Evolutionary conservation across 2,329 filamentous ascomycete genomes (phyloP).

Genomic region (Ascochyta clinopodiicola): DNA sequence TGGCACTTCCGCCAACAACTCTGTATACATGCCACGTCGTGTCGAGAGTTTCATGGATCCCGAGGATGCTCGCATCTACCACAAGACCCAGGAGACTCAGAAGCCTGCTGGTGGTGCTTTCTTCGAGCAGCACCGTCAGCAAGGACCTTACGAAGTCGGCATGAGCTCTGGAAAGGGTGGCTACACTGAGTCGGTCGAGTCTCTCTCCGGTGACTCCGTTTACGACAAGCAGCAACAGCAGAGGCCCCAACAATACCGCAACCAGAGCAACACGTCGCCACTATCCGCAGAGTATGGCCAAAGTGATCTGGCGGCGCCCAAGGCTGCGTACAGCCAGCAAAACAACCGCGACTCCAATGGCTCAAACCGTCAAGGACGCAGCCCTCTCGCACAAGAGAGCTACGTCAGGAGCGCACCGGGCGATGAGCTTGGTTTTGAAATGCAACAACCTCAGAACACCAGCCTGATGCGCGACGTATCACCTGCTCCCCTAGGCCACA

Average conservation of each 20-base stretch:
- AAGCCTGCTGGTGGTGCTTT: constrained; percentile 54
- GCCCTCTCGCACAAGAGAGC: constrained; percentile 55
- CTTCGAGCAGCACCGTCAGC: constrained; percentile 42
- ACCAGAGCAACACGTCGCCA: constrained; percentile 35
- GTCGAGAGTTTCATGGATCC: constrained; percentile 80
- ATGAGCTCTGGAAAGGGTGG: constrained; percentile 30
- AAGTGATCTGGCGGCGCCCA: constrained; percentile 37
- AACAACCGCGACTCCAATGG: constrained; percentile 22
- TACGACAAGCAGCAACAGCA: constrained; percentile 40
- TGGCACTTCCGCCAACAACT: constrained; percentile 62
- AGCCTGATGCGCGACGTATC: constrained; percentile 45
- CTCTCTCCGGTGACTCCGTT: constrained; percentile 45
- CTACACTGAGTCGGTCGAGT: constrained; percentile 46
- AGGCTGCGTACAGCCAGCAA: constrained; percentile 35
- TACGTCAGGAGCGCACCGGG: constrained; percentile 47
- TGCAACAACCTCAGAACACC: constrained; percentile 44
- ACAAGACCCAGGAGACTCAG: constrained; percentile 65
- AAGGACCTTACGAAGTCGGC: constrained; percentile 36
- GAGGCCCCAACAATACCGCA: constrained; percentile 31
- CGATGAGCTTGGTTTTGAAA: constrained; percentile 42
- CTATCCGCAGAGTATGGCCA: constrained; percentile 38
- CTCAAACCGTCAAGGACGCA: constrained; percentile 47
- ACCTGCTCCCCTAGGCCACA: constrained; percentile 41
- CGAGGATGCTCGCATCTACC: constrained; percentile 77
- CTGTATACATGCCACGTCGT: constrained; percentile 69